phyloP scores from a whole-genome alignment of 768 basidiomycete genomes.

The Lentinula sp. region DNA sequence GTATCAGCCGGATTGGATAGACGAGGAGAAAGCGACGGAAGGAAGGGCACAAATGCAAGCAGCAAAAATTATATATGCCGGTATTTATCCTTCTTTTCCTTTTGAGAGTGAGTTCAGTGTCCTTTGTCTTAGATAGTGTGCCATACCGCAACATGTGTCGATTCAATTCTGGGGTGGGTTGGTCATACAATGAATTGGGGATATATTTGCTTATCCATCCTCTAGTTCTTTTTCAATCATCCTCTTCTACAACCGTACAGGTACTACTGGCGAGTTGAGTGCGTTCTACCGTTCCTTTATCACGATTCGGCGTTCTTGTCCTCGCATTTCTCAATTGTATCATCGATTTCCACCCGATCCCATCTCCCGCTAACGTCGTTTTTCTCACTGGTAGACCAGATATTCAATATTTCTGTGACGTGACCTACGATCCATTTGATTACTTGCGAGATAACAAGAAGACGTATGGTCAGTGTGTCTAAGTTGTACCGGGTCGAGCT shows the following conservation, averaged over 20 bases:
- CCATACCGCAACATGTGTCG: conserved; percentile 73
- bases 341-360: no score
- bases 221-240: conserved; percentile 72
- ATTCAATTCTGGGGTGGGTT: conserved; percentile 59
- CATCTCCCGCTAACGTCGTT: conserved; percentile 18
- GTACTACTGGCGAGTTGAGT: conserved; percentile 75
- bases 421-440: conserved; percentile 63
- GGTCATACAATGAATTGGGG: background rate
- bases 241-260: conserved; percentile 59
- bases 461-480: conserved; percentile 46
- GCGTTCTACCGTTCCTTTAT: conserved; percentile 19
- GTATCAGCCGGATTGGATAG: conserved; percentile 74
- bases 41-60: conserved; percentile 58
- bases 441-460: conserved; percentile 70
- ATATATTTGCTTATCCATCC: background rate
- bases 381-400: conserved; percentile 43
- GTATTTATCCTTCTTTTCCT: conserved; percentile 18
- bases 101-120: conserved; percentile 3
- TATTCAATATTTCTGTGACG: conserved; percentile 72
- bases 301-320: no score
- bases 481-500: background rate
- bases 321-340: background rate
- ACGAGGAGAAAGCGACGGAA: conserved; percentile 57
- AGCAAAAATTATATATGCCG: conserved; percentile 37
- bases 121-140: conserved; percentile 31